phyloP scores from a whole-genome alignment of 805 yeast genomes.

The Ogataea pignaliae region DNA sequence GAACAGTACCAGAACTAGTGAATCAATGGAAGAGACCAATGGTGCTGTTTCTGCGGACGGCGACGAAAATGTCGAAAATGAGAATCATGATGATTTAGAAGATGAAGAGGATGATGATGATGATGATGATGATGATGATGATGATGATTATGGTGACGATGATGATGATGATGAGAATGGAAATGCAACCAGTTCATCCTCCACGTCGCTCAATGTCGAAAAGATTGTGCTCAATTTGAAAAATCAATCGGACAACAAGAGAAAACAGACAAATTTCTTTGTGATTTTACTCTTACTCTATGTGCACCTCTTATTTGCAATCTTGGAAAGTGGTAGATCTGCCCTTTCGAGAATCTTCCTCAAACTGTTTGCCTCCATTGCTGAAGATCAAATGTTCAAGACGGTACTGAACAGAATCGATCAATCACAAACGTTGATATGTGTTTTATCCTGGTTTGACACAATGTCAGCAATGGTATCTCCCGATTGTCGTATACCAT shows the following conservation, averaged over 20 bases:
- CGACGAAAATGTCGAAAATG: too few relatives aligned
- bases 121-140: slow-evolving; percentile 7
- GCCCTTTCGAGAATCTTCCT: slow-evolving; percentile 46
- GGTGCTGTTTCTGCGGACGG: background rate
- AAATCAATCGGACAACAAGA: slow-evolving; percentile 30
- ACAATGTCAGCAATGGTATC: slow-evolving; percentile 52
- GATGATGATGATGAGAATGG: slow-evolving; percentile 1
- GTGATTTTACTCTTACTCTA: slow-evolving; percentile 49
- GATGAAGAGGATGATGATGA: slow-evolving; percentile 6
- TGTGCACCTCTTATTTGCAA: slow-evolving; percentile 50
- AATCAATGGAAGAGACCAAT: background rate
- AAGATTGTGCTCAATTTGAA: slow-evolving; percentile 34
- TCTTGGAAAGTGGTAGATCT: slow-evolving; percentile 51
- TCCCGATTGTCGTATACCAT: slow-evolving; percentile 53
- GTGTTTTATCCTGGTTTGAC: slow-evolving; percentile 57
- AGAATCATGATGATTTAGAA: background rate
- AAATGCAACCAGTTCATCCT: background rate
- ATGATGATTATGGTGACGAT: slow-evolving; percentile 11
- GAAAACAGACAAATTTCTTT: slow-evolving; percentile 37
- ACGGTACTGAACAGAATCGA: slow-evolving; percentile 41
- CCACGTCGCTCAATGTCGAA: slow-evolving; percentile 25
- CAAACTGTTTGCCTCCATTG: slow-evolving; percentile 46
- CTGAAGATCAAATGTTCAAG: slow-evolving; percentile 41
- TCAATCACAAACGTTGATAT: slow-evolving; percentile 44
- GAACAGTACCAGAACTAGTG: too few relatives aligned